These are phyloP conservation scores for Cytospora schulzeri DNA, from an alignment of 2,329 filamentous ascomycete genomes.

Conservation along the genomic window DNA sequence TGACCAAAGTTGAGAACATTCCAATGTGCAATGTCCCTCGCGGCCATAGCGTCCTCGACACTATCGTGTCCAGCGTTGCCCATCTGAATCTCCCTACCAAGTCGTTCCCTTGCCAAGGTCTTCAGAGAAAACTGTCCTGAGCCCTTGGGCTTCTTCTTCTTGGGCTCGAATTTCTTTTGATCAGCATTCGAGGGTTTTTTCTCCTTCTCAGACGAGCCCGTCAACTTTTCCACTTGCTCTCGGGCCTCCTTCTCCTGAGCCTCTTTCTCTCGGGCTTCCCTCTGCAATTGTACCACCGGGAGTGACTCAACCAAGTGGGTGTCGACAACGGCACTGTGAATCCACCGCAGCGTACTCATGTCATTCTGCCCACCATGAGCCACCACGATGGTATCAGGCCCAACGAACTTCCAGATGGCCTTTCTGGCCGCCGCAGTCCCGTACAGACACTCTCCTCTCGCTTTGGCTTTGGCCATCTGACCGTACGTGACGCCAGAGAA, in stretches of 20 bases:
- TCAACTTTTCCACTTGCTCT: neutral
- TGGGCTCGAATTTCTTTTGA: neutral
- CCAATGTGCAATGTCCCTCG: slow-evolving; percentile 14
- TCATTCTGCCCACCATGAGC: slow-evolving; percentile 49
- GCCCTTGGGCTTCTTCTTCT: slow-evolving; percentile 10
- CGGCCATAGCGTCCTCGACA: slow-evolving; percentile 15
- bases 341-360: slow-evolving; percentile 49
- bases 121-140: slow-evolving; percentile 18
- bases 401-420: slow-evolving; percentile 47
- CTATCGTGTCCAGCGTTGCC: slow-evolving; percentile 17
- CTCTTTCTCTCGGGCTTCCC: slow-evolving; percentile 27
- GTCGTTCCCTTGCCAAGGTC: slow-evolving; percentile 4
- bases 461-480: slow-evolving; percentile 42
- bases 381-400: slow-evolving; percentile 50
- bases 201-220: neutral
- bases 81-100: slow-evolving; percentile 15
- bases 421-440: slow-evolving; percentile 46
- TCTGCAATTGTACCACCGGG: slow-evolving; percentile 29
- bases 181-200: neutral
- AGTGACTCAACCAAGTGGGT: slow-evolving; percentile 41
- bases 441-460: slow-evolving; percentile 38
- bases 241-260: slow-evolving; percentile 14
- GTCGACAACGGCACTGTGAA: slow-evolving; percentile 49
- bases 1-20: slow-evolving; percentile 18
- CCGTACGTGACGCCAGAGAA: slow-evolving; percentile 50